phyloP scores from a whole-genome alignment of 75 land plant genomes.

The Selaginella tamariscina region DNA sequence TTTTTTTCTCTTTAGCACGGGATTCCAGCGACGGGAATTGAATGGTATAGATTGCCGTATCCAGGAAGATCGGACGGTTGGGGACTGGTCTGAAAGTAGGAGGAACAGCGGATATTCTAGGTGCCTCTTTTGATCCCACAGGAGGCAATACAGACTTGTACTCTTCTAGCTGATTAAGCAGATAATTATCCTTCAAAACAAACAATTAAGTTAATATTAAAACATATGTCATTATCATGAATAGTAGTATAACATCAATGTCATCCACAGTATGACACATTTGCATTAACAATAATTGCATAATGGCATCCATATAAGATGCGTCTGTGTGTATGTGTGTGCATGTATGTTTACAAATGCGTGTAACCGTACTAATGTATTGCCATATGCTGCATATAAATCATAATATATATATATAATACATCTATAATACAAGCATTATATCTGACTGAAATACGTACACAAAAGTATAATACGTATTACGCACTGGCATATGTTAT shows the following conservation, averaged over 20 bases:
- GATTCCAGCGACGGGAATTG: slow-evolving; percentile 81
- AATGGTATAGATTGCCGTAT: slow-evolving; percentile 60
- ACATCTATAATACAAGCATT: no score
- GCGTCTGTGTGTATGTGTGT: no score
- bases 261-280: neutral
- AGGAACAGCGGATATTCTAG: slow-evolving; percentile 61
- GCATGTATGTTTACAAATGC: no score
- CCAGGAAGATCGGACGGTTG: slow-evolving; percentile 81
- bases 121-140: slow-evolving; percentile 35
- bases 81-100: slow-evolving; percentile 70
- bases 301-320: no score
- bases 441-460: no score
- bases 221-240: neutral
- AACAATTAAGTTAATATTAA: neutral
- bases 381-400: no score
- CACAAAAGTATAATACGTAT: no score
- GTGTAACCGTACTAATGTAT: no score
- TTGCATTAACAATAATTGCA: neutral
- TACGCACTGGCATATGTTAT: no score
- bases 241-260: neutral
- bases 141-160: slow-evolving; percentile 68
- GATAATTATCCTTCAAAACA: slow-evolving; percentile 42
- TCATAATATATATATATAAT: no score
- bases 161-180: slow-evolving; percentile 49
- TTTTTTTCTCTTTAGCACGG: slow-evolving; percentile 68